These are phyloP conservation scores for Rubia tinctorum DNA, from an alignment of 305 asterid species.

Conservation along the genomic window DNA sequence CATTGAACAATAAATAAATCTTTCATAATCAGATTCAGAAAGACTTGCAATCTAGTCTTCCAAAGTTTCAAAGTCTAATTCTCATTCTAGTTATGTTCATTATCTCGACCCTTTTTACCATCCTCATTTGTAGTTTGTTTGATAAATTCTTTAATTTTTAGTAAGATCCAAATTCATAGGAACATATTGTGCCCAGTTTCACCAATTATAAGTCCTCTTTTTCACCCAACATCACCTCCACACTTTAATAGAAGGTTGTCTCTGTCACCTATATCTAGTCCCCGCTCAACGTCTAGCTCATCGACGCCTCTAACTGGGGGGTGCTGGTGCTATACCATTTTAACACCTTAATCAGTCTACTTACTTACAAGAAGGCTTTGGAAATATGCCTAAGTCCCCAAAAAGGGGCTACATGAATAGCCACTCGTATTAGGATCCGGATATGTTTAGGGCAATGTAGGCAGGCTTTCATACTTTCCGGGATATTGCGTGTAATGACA, in stretches of 20 bases:
- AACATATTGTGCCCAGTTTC: constrained; percentile 91
- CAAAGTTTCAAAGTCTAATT: constrained; percentile 60
- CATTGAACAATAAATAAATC: constrained; percentile 45
- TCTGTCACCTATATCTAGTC: constrained; percentile 87
- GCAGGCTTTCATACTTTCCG: constrained; percentile 56
- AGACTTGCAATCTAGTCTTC: constrained; percentile 77
- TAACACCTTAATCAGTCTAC: constrained; percentile 49
- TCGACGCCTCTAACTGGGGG: constrained; percentile 81
- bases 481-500: constrained; percentile 48
- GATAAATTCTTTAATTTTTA: constrained; percentile 35
- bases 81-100: constrained; percentile 60
- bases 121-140: neutral
- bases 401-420: constrained; percentile 35
- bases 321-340: constrained; percentile 62
- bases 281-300: constrained; percentile 76
- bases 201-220: constrained; percentile 81
- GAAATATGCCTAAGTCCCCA: constrained; percentile 36
- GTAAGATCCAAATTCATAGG: constrained; percentile 58
- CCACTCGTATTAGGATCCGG: constrained; percentile 66
- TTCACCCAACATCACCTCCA: constrained; percentile 77
- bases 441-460: constrained; percentile 52
- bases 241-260: constrained; percentile 74
- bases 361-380: constrained; percentile 50
- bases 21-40: constrained; percentile 58
- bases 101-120: constrained; percentile 4